These are phyloP conservation scores for Kockovaella imperatae DNA, from an alignment of 768 basidiomycete genomes.

Conservation along the genomic window DNA sequence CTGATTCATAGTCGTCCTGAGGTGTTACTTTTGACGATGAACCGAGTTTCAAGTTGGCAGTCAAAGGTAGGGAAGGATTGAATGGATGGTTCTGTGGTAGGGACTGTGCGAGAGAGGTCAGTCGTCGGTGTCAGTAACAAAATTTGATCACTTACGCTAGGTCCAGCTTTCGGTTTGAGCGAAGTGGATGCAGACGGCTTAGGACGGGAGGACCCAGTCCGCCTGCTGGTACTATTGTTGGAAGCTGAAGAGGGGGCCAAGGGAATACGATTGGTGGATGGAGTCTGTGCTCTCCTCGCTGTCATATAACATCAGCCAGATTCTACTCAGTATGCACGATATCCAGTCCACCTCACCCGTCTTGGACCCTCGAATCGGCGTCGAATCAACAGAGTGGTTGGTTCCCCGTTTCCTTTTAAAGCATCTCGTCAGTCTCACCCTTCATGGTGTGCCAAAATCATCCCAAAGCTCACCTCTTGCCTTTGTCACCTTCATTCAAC, in stretches of 20 bases:
- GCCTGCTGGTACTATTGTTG: too few relatives aligned
- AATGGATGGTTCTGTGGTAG: conserved; percentile 48
- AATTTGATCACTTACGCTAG: too few relatives aligned
- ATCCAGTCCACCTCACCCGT: conserved; percentile 8
- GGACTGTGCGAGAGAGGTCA: conserved; percentile 11
- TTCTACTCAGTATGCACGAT: background rate
- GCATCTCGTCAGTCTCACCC: background rate
- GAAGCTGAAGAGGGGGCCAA: too few relatives aligned
- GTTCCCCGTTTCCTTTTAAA: conserved; percentile 10
- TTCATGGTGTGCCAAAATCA: background rate
- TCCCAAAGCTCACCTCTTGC: conserved; percentile 32
- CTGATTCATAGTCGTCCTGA: conserved; percentile 5
- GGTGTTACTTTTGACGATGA: conserved; percentile 1
- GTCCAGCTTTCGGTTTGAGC: too few relatives aligned
- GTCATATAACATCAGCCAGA: too few relatives aligned
- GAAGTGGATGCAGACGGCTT: too few relatives aligned
- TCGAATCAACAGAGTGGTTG: background rate
- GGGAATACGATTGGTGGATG: too few relatives aligned
- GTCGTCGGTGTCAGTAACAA: too few relatives aligned
- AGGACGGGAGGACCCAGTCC: too few relatives aligned
- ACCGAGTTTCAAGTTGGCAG: background rate
- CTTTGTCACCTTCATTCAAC: conserved; percentile 22
- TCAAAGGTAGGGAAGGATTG: conserved; percentile 57
- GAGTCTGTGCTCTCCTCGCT: too few relatives aligned
- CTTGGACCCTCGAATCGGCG: background rate